phyloP scores from a whole-genome alignment of 306 rosid genomes.

The Fagus sylvatica region DNA sequence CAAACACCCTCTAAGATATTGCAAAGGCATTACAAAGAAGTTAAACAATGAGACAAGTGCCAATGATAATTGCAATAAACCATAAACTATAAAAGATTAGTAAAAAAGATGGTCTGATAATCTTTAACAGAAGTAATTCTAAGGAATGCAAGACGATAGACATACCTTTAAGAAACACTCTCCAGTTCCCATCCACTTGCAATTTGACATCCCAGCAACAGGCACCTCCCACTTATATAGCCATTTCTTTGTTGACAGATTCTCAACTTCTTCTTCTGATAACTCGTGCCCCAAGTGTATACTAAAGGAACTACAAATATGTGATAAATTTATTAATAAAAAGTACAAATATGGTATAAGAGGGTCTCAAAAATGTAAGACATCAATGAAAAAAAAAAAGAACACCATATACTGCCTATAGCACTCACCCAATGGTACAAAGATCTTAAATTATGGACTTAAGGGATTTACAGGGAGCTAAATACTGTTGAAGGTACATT shows the following conservation, averaged over 20 bases:
- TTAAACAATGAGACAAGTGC: not conserved
- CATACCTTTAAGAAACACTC: slow-evolving; percentile 69
- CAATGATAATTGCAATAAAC: not conserved
- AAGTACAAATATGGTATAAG: too few species aligned
- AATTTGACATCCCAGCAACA: slow-evolving; percentile 65
- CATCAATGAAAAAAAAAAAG: too few species aligned
- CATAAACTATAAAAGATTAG: not conserved
- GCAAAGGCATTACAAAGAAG: not conserved
- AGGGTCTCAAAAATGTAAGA: too few species aligned
- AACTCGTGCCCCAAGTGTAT: slow-evolving; percentile 61
- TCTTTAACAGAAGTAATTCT: not conserved
- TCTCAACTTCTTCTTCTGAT: slow-evolving; percentile 64
- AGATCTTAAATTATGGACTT: too few species aligned
- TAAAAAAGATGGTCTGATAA: not conserved
- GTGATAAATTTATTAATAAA: too few species aligned
- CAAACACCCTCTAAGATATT: not conserved
- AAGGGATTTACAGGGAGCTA: too few species aligned
- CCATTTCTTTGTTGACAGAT: slow-evolving; percentile 42
- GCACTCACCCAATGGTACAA: too few species aligned
- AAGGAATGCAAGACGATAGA: slow-evolving; percentile 8
- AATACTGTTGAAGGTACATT: too few species aligned
- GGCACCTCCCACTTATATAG: slow-evolving; percentile 76
- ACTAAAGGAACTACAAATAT: slow-evolving; percentile 54
- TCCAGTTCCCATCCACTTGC: slow-evolving; percentile 88
- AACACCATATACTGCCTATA: too few species aligned